phyloP scores from a whole-genome alignment of 2,329 filamentous ascomycete genomes.

The Colletotrichum incanum region DNA sequence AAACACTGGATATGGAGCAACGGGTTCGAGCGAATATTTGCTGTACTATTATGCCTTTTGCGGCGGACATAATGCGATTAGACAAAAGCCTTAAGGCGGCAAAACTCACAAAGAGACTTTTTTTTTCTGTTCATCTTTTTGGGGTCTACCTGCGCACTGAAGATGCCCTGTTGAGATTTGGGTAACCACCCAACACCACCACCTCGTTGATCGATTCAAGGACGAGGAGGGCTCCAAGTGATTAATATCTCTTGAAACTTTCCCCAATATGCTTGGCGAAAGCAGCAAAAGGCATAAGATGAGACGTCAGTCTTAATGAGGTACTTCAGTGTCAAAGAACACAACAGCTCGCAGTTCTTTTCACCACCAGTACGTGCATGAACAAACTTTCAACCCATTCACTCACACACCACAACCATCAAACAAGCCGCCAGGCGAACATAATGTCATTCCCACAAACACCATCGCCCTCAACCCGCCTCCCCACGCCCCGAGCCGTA shows the following conservation, averaged over 20 bases:
- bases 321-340: background rate
- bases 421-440: background rate
- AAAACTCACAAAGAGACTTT: constrained; percentile 31
- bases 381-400: background rate
- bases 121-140: constrained; percentile 20
- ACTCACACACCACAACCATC: background rate
- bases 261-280: too few species aligned
- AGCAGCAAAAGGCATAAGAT: background rate
- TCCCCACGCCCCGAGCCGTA: constrained; percentile 60
- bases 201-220: too few species aligned
- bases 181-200: background rate
- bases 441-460: constrained; percentile 11
- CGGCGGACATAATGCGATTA: constrained; percentile 41
- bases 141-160: background rate
- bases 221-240: background rate
- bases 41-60: constrained; percentile 36
- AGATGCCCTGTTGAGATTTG: background rate
- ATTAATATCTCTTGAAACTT: background rate
- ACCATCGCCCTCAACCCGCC: constrained; percentile 33
- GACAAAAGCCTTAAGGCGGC: constrained; percentile 42
- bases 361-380: background rate
- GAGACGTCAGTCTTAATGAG: background rate
- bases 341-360: background rate
- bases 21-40: constrained; percentile 30
- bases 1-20: constrained; percentile 20